Conservation (phyloP, 2,329 filamentous ascomycete genomes). For the Biscogniauxia mediterranea region DNA sequence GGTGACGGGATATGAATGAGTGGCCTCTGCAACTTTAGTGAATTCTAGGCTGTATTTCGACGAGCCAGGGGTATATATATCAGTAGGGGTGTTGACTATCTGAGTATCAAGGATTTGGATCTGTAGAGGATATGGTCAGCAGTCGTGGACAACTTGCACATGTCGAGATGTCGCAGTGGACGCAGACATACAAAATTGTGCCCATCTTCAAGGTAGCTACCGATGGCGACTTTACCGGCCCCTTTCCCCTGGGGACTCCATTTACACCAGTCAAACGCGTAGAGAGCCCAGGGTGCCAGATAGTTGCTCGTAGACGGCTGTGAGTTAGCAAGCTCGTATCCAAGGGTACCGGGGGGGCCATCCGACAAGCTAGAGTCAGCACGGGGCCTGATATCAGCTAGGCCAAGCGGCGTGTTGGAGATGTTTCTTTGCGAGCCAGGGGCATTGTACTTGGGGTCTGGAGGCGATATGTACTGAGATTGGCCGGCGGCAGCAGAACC, state of each 20-base stretch:
- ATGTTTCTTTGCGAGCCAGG: constrained; percentile 59
- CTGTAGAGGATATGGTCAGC: constrained; percentile 43
- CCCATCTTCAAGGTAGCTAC: constrained; percentile 95
- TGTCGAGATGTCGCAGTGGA: neutral
- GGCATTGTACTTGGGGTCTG: constrained; percentile 54
- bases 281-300: constrained; percentile 89
- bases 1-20: constrained; percentile 96
- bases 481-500: constrained; percentile 43
- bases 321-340: constrained; percentile 65
- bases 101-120: constrained; percentile 97
- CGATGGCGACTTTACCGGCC: constrained; percentile 89
- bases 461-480: constrained; percentile 64
- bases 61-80: constrained; percentile 66
- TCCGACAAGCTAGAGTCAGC: constrained; percentile 81
- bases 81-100: constrained; percentile 66
- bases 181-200: constrained; percentile 81
- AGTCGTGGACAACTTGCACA: neutral
- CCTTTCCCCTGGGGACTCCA: constrained; percentile 81
- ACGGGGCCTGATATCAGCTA: constrained; percentile 87
- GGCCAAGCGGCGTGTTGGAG: constrained; percentile 83
- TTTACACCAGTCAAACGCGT: constrained; percentile 99
- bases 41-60: constrained; percentile 82
- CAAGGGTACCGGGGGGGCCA: constrained; percentile 58
- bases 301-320: constrained; percentile 84
- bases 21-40: constrained; percentile 90